A percentile compares a stretch with the other conserved stretches of the same genome.
Conservation (phyloP, 345 rosid species). For the Draba incana region DNA sequence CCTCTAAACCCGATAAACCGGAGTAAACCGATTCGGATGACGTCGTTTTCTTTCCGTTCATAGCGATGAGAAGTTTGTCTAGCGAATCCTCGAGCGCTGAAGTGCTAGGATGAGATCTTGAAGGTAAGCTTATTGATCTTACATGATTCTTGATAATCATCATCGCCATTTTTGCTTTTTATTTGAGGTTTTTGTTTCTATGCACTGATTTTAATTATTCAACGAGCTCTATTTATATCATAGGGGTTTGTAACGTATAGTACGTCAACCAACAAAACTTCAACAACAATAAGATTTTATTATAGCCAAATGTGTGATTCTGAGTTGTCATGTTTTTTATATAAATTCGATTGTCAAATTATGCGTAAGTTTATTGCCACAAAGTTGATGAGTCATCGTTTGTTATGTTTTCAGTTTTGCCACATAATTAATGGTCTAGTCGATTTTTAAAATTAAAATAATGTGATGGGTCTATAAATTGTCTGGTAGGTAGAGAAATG, state of each 20-base stretch:
- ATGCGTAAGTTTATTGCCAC: conserved; percentile 33
- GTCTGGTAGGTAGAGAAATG: conserved; percentile 41
- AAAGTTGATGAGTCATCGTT: conserved; percentile 38
- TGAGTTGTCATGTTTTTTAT: conserved; percentile 38
- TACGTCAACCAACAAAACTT: conserved; percentile 34
- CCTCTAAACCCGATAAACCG: conserved; percentile 50
- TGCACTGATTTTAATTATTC: not conserved
- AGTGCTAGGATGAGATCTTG: conserved; percentile 75
- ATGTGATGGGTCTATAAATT: conserved; percentile 30
- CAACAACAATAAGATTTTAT: conserved; percentile 23
- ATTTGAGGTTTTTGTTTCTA: conserved; percentile 17
- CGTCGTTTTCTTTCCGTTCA: conserved; percentile 37
- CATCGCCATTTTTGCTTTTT: conserved; percentile 25
- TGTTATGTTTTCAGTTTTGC: conserved; percentile 33
- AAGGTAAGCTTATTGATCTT: conserved; percentile 73
- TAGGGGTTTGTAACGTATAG: conserved; percentile 7
- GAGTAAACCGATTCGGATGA: conserved; percentile 48
- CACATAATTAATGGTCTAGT: conserved; percentile 30
- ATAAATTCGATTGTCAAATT: conserved; percentile 36
- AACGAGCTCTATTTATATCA: conserved; percentile 35
- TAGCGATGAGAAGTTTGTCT: conserved; percentile 47
- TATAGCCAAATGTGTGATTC: conserved; percentile 9
- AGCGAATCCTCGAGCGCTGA: conserved; percentile 57
- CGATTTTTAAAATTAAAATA: conserved; percentile 18
- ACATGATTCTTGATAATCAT: conserved; percentile 52